Conservation (phyloP, 2,329 filamentous ascomycete species). For the Hypoxylon sp. region DNA sequence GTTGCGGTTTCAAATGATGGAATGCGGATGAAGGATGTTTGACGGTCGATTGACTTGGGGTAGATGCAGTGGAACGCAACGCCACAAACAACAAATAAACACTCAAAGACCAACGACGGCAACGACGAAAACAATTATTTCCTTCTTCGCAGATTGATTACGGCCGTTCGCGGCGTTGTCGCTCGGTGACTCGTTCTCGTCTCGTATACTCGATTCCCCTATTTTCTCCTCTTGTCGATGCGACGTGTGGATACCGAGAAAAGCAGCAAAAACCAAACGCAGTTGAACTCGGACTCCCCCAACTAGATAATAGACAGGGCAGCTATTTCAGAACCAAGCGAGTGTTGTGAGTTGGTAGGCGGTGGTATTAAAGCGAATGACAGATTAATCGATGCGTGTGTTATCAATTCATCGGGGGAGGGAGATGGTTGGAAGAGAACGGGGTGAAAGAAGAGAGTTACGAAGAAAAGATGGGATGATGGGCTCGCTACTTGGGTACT, state of each 20-base stretch:
- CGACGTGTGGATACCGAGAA: constrained; percentile 40
- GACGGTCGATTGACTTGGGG: constrained; percentile 34
- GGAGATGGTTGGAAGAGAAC: constrained; percentile 27
- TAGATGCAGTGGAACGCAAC: constrained; percentile 30
- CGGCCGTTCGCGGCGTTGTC: constrained; percentile 21
- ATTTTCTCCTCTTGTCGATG: constrained; percentile 35
- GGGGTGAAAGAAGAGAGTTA: constrained; percentile 27
- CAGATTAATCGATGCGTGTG: constrained; percentile 37
- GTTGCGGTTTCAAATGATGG: constrained; percentile 50
- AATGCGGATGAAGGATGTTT: constrained; percentile 41
- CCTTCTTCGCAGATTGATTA: constrained; percentile 10
- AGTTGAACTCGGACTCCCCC: constrained; percentile 41
- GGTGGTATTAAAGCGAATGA: constrained; percentile 51
- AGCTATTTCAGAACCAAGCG: constrained; percentile 45
- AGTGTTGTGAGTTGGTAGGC: constrained; percentile 40
- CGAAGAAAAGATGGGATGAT: constrained; percentile 34
- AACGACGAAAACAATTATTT: constrained; percentile 24
- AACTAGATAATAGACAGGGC: constrained; percentile 34
- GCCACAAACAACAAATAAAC: constrained; percentile 36
- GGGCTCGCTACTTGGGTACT: constrained; percentile 28
- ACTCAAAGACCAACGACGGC: constrained; percentile 27
- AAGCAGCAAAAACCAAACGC: constrained; percentile 43
- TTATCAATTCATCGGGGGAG: constrained; percentile 45
- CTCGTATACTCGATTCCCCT: constrained; percentile 32
- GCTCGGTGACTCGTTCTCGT: constrained; percentile 16